Evolutionary conservation across 176 grass and related monocot species (phyloP), one percentile per base, ranked within the genome.

Genomic region (Eleusine coracana): DNA sequence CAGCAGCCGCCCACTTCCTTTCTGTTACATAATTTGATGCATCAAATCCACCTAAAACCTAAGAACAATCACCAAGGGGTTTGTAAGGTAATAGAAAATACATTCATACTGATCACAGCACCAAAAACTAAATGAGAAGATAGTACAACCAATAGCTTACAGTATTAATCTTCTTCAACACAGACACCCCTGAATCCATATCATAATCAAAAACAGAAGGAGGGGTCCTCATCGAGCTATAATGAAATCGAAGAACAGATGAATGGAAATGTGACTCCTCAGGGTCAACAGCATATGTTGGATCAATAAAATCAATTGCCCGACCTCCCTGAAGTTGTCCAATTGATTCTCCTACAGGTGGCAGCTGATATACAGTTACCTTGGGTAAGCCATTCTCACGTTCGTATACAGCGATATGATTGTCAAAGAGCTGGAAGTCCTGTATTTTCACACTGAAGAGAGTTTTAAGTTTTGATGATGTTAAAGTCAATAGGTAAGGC

Each of bases 1-100:
- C 82, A 80, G 90, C 87, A 54, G 90, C 56, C 78, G 95, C 92
- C 90, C 92, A 95, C 82, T 89, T 93, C 85, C 92, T 95, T 67
- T 98, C 96, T 55, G 90, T 93, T 75, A 93, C 76, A 84, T 98
- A 98, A 82, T 90, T 95, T 82, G 87, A 93, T 80, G 76, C 72
- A 80, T 98, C 82, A 67, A 95, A 98, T 82, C 88, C 92, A 68
- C 92, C 90, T 85, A 98, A 91, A 68, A 97, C 82, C 95, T 97
- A 64, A 44, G 50, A 68, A 72, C 6, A 39, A 78, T 86, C 61
- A 58, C 4, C 20, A 74, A 20, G 41, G 37, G 7, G 23, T 34
- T 71, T 41, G 28, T 64, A 27, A 66, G 74, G 45, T 70, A 70
- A 70, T 58, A 25, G 9, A 70, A 70, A 77, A 70, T 5, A 81